Evolutionary conservation across 192 early-diverging fungal species (phyloP), one percentile per base, ranked within the genome.

Genomic region (Mortierella claussenii): DNA sequence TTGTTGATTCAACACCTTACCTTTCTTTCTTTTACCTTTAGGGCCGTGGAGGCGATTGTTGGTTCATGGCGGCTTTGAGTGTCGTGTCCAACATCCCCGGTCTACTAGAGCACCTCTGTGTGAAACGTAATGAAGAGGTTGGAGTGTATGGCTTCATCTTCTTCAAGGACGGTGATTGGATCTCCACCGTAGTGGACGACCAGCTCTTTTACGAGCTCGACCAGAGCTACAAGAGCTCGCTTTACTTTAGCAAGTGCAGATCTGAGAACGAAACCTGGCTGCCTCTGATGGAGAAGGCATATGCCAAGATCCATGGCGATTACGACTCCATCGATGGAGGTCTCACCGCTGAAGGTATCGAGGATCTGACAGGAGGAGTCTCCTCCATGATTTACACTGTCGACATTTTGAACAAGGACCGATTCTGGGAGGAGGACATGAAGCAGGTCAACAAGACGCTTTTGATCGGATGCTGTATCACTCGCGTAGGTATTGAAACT

Each of bases 101-200:
- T 12, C 56, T 84, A 0, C 31, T 85, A 24, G 52, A 59, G 34
- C 63, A 55, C n/a, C 59, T 75, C 21, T 84, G 83, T 33, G 84
- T 85, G 3, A 79, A 82, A n/a, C 33, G 76, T 15, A 73, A 85
- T 48, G 84, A 85, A 56, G 18, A 85, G 34, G 60, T 85, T 27
- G 83, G 80, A n/a, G 84, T 76, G 6, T 85, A 85, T 50, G 84
- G 84, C 24, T 85, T 85, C 55, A 78, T 85, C 30, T 85, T 85
- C 56, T 85, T 79, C 69, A 61, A 79, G 30, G 83, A 85, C 43
- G 83, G 76, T 9, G 78, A 81, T 24, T 85, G 82, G 82, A 59
- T 79, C 27, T 62, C 83, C 13, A 55, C 58, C 12, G 64, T 85
- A 17, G 62, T 85, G 11, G 84, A 85, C 43, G 83, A 85, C 60